A percentile compares a stretch with the other conserved stretches of the same genome.
These are phyloP conservation scores for Populus euphratica DNA, from an alignment of 345 rosid genomes.

Conservation along the genomic window DNA sequence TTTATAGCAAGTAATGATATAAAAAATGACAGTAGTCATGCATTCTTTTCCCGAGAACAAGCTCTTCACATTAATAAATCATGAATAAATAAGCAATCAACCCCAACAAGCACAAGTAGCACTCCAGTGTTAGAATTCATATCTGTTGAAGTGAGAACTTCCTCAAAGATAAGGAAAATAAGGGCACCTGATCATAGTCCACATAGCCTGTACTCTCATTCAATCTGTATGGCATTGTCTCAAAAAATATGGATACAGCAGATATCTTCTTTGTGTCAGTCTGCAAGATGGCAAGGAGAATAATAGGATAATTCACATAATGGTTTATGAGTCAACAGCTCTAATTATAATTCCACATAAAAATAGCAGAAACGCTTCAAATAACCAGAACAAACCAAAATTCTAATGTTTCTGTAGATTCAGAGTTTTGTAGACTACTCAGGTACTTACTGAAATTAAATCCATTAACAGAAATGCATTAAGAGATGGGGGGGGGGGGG, in stretches of 20 bases:
- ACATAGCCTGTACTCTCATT: conserved; percentile 86
- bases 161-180: neutral
- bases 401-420: neutral
- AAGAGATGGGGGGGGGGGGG: neutral
- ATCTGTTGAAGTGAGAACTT: neutral
- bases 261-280: conserved; percentile 95
- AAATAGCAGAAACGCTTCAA: neutral
- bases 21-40: too few species aligned
- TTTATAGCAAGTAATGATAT: neutral
- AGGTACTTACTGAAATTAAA: too few species aligned
- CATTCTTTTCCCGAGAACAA: too few species aligned
- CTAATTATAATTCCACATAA: neutral
- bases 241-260: conserved; percentile 91
- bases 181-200: conserved; percentile 83
- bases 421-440: neutral
- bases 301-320: conserved; percentile 4
- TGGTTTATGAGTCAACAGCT: neutral
- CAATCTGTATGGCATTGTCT: conserved; percentile 96
- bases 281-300: conserved; percentile 37
- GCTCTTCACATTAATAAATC: too few species aligned
- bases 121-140: neutral
- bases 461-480: neutral
- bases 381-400: neutral
- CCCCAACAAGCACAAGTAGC: too few species aligned
- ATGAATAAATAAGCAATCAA: too few species aligned